A percentile compares a stretch with the other conserved stretches of the same genome.
Conservation (phyloP, 768 basidiomycete genomes). For the Suillus americanus region DNA sequence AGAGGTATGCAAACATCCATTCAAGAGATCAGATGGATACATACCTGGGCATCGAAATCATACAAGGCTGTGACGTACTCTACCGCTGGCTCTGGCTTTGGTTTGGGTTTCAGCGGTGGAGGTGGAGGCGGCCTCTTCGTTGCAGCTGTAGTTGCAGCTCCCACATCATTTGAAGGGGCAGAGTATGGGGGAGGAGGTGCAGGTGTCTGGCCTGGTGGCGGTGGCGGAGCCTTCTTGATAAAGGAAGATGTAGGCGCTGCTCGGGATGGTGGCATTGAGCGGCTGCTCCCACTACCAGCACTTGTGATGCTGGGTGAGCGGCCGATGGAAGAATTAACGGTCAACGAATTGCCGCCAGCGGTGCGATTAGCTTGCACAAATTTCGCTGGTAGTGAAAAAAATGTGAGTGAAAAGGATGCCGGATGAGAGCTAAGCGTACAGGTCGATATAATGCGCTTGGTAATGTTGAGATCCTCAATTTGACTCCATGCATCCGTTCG, state of each 20-base stretch:
- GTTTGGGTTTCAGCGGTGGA: slow-evolving; percentile 87
- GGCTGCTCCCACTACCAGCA: slow-evolving; percentile 25
- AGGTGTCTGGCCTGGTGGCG: slow-evolving; percentile 27
- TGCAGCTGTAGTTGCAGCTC: slow-evolving; percentile 33
- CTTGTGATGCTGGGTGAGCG: slow-evolving; percentile 27
- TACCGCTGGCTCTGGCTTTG: slow-evolving; percentile 59
- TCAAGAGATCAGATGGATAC: slow-evolving; percentile 12
- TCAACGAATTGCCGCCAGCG: slow-evolving; percentile 28
- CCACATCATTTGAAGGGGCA: slow-evolving; percentile 23
- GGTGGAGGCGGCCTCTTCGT: slow-evolving; percentile 87
- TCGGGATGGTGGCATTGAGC: slow-evolving; percentile 21
- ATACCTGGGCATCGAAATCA: slow-evolving; percentile 88
- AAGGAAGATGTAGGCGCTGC: slow-evolving; percentile 27
- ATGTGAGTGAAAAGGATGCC: slow-evolving; percentile 11
- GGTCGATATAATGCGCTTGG: slow-evolving; percentile 81
- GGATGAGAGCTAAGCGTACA: slow-evolving; percentile 47
- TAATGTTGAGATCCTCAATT: slow-evolving; percentile 79
- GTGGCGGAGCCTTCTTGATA: slow-evolving; percentile 44
- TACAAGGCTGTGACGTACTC: slow-evolving; percentile 92
- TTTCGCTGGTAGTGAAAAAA: slow-evolving; percentile 45
- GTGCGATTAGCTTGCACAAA: slow-evolving; percentile 59
- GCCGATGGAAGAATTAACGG: slow-evolving; percentile 39
- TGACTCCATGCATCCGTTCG: slow-evolving; percentile 80
- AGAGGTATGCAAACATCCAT: not conserved
- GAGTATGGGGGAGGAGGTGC: slow-evolving; percentile 52